These are phyloP conservation scores for Calycina marina DNA, from an alignment of 2,329 filamentous ascomycete species.

Conservation along the genomic window DNA sequence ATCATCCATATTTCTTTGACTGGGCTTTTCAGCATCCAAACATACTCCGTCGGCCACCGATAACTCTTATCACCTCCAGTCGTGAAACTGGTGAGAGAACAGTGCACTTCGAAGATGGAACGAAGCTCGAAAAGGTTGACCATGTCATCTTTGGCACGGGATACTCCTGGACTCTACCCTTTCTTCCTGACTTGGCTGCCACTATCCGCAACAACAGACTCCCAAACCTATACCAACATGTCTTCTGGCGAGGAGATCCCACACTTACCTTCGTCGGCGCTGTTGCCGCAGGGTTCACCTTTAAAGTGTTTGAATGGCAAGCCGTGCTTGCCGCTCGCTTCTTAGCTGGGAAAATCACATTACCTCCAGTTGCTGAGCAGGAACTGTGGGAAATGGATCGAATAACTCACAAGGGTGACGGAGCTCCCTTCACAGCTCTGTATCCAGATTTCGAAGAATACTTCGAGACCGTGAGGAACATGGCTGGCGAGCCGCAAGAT, in stretches of 20 bases:
- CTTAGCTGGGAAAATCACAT: slow-evolving; percentile 35
- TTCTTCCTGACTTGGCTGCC: slow-evolving; percentile 33
- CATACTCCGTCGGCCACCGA: slow-evolving; percentile 33
- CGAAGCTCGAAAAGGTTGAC: slow-evolving; percentile 37
- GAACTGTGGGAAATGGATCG: slow-evolving; percentile 41
- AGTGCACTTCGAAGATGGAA: slow-evolving; percentile 42
- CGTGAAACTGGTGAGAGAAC: slow-evolving; percentile 22
- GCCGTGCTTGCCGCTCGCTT: slow-evolving; percentile 45
- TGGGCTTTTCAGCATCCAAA: slow-evolving; percentile 43
- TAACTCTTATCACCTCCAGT: slow-evolving; percentile 28
- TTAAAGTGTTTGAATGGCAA: slow-evolving; percentile 57
- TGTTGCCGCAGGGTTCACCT: slow-evolving; percentile 42
- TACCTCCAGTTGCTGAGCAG: slow-evolving; percentile 36
- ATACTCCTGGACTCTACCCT: slow-evolving; percentile 49
- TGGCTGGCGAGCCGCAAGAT: slow-evolving; percentile 32
- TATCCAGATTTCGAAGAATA: slow-evolving; percentile 50
- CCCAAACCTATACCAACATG: slow-evolving; percentile 40
- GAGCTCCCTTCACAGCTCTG: slow-evolving; percentile 38
- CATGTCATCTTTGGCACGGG: slow-evolving; percentile 53
- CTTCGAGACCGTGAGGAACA: slow-evolving; percentile 38
- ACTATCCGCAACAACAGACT: slow-evolving; percentile 38
- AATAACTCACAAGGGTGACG: slow-evolving; percentile 38
- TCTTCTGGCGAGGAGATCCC: slow-evolving; percentile 39
- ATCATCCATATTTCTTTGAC: slow-evolving; percentile 41
- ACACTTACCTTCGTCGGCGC: slow-evolving; percentile 44